Conservation (phyloP, 108 stramenopile species). For the Conticribra weissflogii region DNA sequence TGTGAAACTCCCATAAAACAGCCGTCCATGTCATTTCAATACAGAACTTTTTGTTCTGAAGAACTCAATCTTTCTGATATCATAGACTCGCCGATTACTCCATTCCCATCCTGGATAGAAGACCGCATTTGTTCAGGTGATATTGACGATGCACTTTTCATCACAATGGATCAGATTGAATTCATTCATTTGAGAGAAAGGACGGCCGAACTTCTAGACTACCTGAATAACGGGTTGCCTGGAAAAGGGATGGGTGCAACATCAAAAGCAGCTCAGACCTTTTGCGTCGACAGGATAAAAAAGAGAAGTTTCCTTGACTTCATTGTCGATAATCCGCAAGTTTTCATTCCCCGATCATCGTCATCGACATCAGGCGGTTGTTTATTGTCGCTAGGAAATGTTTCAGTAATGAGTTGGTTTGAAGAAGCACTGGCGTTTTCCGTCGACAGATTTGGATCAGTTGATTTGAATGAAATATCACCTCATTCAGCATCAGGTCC, state of each 20-base stretch:
- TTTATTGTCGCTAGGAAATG: slow-evolving; percentile 53
- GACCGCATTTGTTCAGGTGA: slow-evolving; percentile 5
- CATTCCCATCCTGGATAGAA: slow-evolving; percentile 6
- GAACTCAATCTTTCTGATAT: no score
- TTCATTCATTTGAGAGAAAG: slow-evolving; percentile 61
- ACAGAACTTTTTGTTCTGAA: slow-evolving; percentile 43
- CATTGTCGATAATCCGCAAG: slow-evolving; percentile 47
- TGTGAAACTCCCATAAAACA: not conserved
- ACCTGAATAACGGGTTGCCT: slow-evolving; percentile 72
- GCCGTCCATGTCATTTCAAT: slow-evolving; percentile 44
- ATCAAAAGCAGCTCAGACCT: slow-evolving; percentile 71
- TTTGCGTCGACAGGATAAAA: slow-evolving; percentile 61
- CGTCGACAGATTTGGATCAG: no score
- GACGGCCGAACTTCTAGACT: slow-evolving; percentile 72
- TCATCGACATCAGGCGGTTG: slow-evolving; percentile 16
- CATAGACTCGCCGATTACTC: not conserved
- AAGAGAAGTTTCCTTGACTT: slow-evolving; percentile 66
- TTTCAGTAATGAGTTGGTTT: slow-evolving; percentile 66
- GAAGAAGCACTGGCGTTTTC: slow-evolving; percentile 27
- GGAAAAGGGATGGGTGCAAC: slow-evolving; percentile 78
- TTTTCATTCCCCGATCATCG: slow-evolving; percentile 54
- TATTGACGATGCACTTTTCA: slow-evolving; percentile 65
- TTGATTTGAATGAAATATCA: not conserved
- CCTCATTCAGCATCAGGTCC: not conserved
- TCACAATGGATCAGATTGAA: slow-evolving; percentile 47